phyloP scores from a whole-genome alignment of 495 filamentous ascomycete species.

The Sphaerosporella brunnea region DNA sequence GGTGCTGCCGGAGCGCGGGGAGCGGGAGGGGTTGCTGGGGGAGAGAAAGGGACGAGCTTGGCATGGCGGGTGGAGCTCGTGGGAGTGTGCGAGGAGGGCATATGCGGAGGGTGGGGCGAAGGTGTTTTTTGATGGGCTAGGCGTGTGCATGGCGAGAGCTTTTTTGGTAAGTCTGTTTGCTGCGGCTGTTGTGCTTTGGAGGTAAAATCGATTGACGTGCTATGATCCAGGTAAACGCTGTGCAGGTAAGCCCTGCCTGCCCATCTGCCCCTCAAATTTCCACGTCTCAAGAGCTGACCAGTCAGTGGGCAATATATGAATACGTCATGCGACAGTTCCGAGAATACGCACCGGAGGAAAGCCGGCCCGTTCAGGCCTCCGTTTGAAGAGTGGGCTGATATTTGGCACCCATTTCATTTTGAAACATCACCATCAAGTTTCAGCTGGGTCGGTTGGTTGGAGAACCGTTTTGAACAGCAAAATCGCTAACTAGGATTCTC shows the following conservation, averaged over 20 bases:
- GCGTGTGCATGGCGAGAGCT: constrained; percentile 55
- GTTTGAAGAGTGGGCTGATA: too few relatives aligned
- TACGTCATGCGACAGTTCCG: constrained; percentile 43
- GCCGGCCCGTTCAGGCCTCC: too few relatives aligned
- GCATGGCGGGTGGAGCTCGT: constrained; percentile 33
- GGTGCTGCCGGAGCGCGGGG: constrained; percentile 21
- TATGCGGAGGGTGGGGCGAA: constrained; percentile 46
- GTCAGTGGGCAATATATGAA: constrained; percentile 70
- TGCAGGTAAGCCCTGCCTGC: constrained; percentile 34
- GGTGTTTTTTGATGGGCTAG: constrained; percentile 62
- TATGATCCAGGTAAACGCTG: constrained; percentile 25
- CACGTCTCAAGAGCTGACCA: background rate
- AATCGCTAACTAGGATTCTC: too few relatives aligned
- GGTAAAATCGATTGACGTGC: background rate
- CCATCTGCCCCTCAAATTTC: background rate
- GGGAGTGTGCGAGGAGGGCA: constrained; percentile 42
- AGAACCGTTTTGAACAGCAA: too few relatives aligned
- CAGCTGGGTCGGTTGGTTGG: too few relatives aligned
- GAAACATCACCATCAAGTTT: too few relatives aligned
- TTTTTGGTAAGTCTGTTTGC: constrained; percentile 79
- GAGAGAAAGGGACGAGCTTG: constrained; percentile 5
- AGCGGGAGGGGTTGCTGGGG: constrained; percentile 16
- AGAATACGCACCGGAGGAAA: too few relatives aligned
- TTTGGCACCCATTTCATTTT: too few relatives aligned
- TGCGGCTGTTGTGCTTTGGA: too few relatives aligned